Conservation (phyloP, 768 basidiomycete genomes). For the Cyclocybe cylindracea region DNA sequence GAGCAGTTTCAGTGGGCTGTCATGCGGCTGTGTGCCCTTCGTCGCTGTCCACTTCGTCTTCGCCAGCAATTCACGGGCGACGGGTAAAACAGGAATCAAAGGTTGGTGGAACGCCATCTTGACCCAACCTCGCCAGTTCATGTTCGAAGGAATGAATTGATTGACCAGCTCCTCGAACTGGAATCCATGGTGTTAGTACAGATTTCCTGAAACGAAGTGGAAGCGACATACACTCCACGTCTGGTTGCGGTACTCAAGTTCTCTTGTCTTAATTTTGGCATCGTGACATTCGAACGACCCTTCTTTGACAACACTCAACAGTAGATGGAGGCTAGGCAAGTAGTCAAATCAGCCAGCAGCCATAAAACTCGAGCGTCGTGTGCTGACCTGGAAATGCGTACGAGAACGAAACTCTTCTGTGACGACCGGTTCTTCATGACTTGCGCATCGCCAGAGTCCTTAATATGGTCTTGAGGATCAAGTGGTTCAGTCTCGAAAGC, state of each 20-base stretch:
- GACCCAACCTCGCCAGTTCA: slow-evolving; percentile 80
- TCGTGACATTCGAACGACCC: slow-evolving; percentile 85
- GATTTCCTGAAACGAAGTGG: background rate
- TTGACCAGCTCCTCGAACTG: slow-evolving; percentile 81
- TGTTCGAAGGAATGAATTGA: slow-evolving; percentile 78
- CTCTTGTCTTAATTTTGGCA: slow-evolving; percentile 77
- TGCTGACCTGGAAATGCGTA: slow-evolving; percentile 69
- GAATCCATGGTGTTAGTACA: background rate
- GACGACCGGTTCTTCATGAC: slow-evolving; percentile 82
- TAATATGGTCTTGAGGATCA: slow-evolving; percentile 14
- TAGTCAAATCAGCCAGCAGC: slow-evolving; percentile 13
- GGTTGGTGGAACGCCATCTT: slow-evolving; percentile 84
- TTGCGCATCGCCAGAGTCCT: slow-evolving; percentile 59
- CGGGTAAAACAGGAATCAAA: slow-evolving; percentile 73
- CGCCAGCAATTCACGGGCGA: slow-evolving; percentile 74
- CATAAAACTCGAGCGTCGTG: slow-evolving; percentile 7
- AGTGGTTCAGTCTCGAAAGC: slow-evolving; percentile 10
- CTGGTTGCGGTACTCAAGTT: slow-evolving; percentile 79
- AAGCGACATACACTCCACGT: slow-evolving; percentile 65
- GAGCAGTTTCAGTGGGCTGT: slow-evolving; percentile 31
- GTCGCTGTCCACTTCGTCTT: slow-evolving; percentile 73
- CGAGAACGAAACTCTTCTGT: slow-evolving; percentile 81
- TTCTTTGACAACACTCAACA: slow-evolving; percentile 79
- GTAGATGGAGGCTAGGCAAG: slow-evolving; percentile 57
- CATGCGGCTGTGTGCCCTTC: slow-evolving; percentile 30